phyloP scores from a whole-genome alignment of 441 rosid genomes.

The Erodium texanum region DNA sequence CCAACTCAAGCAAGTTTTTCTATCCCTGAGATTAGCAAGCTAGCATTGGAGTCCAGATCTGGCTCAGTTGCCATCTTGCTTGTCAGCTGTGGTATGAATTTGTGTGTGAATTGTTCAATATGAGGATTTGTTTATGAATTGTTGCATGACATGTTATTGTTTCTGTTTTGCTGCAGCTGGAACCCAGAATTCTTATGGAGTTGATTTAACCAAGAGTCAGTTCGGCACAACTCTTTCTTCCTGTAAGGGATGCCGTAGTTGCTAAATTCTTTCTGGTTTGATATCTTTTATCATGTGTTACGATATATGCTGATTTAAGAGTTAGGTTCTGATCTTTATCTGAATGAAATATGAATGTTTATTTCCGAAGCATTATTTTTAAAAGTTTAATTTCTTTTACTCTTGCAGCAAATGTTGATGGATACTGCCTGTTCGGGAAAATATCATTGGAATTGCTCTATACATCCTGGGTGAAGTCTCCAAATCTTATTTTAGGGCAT shows the following conservation, averaged over 20 bases:
- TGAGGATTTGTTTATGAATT: slow-evolving; percentile 7
- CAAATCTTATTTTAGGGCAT: slow-evolving; percentile 77
- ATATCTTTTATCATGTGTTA: slow-evolving; percentile 9
- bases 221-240: slow-evolving; percentile 34
- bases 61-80: slow-evolving; percentile 75
- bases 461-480: slow-evolving; percentile 68
- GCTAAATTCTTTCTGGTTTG: slow-evolving; percentile 10
- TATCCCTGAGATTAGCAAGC: slow-evolving; percentile 78
- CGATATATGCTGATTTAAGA: not conserved
- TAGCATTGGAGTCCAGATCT: slow-evolving; percentile 66
- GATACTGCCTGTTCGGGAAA: slow-evolving; percentile 72
- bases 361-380: not conserved
- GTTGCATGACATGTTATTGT: slow-evolving; percentile 15
- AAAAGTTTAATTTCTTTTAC: slow-evolving; percentile 13
- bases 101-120: not conserved
- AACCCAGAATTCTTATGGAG: slow-evolving; percentile 53
- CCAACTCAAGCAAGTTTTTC: slow-evolving; percentile 65
- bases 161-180: slow-evolving; percentile 46
- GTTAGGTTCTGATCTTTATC: not conserved
- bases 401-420: slow-evolving; percentile 63
- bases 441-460: slow-evolving; percentile 65
- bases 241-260: slow-evolving; percentile 27
- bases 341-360: slow-evolving; percentile 9
- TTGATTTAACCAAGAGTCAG: slow-evolving; percentile 50
- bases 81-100: slow-evolving; percentile 69